These are phyloP conservation scores for Fusarium pseudocircinatum DNA, from an alignment of 2,329 filamentous ascomycete genomes.

Conservation along the genomic window DNA sequence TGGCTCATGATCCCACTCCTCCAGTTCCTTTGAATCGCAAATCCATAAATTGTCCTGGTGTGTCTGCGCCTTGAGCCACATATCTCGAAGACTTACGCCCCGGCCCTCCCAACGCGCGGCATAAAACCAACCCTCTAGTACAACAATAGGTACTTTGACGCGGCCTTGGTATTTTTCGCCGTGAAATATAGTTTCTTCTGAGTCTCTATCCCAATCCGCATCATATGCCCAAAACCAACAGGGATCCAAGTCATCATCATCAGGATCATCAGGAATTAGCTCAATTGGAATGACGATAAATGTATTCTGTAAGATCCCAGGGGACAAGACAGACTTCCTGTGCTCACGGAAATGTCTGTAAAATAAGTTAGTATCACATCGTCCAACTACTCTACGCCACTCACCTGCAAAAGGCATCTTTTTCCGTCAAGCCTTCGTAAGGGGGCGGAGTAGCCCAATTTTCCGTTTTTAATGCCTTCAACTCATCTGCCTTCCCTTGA, in stretches of 20 bases:
- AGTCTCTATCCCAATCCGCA: slow-evolving; percentile 22
- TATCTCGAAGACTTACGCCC: slow-evolving; percentile 21
- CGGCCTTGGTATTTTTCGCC: slow-evolving; percentile 29
- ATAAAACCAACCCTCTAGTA: slow-evolving; percentile 31
- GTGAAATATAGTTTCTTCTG: neutral
- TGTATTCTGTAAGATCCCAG: neutral
- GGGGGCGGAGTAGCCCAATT: neutral
- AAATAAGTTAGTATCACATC: neutral
- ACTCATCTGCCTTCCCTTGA: neutral
- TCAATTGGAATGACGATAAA: neutral
- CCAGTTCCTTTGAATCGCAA: slow-evolving; percentile 14
- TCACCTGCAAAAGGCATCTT: neutral
- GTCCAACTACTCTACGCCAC: rapidly evolving
- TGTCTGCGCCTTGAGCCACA: slow-evolving; percentile 34
- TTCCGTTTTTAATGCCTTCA: neutral
- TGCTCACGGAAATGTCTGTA: neutral
- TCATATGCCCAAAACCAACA: slow-evolving; percentile 38
- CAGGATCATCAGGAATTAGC: rapidly evolving
- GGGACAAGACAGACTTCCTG: neutral
- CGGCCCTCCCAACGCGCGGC: slow-evolving; percentile 20
- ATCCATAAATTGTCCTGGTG: slow-evolving; percentile 23
- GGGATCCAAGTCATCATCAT: neutral
- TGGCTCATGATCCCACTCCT: slow-evolving; percentile 34
- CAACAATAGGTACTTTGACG: slow-evolving; percentile 9
- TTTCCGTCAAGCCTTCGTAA: neutral